Evolutionary conservation across 768 basidiomycete species (phyloP), one percentile per base, ranked within the genome.

Genomic region (Lactarius trivialis): DNA sequence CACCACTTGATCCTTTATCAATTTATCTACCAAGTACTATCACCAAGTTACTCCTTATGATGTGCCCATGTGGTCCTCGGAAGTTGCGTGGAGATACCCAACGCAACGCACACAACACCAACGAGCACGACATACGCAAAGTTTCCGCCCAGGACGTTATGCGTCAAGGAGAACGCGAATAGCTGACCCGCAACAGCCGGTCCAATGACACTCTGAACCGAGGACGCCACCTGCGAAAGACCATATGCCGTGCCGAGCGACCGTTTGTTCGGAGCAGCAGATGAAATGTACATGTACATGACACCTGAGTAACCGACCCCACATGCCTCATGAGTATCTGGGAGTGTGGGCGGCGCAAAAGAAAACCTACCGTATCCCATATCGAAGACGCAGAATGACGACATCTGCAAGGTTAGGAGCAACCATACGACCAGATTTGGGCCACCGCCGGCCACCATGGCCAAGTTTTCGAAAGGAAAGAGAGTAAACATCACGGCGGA

Each of bases 161-260:
- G 68, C 51, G 60, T 36, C 52, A 83, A 80, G 0, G 86, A 86
- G 48, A 88, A 69, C 32, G 87, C 83, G 74, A 85, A 89, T 56
- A 86, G 76, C 50, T 85, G 85, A 61, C 81, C 83, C 7, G 84
- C 77, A 2, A 76, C 68, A 19, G 81, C 80, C 5, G 84, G 85
- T 21, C 85, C 86, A 58, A 81, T 60, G 21, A 74, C 60, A 45
- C 77, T 74, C 71, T 72, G 72, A 61, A 76, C 67, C 36, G 76
- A 76, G 45, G 73, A 70, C 37, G 67, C 61, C 60, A 71, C 67
- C 78, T 79, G 72, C 19, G 70, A 67, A 17, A 74, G 37, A 61
- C 87, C 88, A 65, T 88, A 88, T n/a, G 83, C 85, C 1, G 85
- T 80, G 11, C 87, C 87, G 8, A 88, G 77, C 8, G 84, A 81